A percentile compares a stretch with the other conserved stretches of the same genome.
Conservation (phyloP, 176 grass and related monocot species). For the Neostapfia colusana region DNA sequence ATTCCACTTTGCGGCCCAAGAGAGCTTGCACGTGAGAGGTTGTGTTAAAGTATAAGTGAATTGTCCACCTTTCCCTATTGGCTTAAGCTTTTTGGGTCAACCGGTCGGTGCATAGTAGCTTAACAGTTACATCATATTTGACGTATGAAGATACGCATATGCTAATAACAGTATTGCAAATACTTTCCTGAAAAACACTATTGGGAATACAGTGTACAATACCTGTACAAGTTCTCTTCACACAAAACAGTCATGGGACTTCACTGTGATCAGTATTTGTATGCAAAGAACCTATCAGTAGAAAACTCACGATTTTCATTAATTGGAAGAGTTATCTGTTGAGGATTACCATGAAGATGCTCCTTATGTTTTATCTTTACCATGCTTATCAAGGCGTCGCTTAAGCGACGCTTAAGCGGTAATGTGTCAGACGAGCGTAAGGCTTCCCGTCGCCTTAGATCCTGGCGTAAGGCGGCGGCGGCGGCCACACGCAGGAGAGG, state of each 20-base stretch:
- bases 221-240: constrained; percentile 15
- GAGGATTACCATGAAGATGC: constrained; percentile 2
- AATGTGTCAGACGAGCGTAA: too few relatives aligned
- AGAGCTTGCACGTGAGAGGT: too few relatives aligned
- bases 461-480: too few relatives aligned
- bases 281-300: constrained; percentile 2
- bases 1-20: too few relatives aligned
- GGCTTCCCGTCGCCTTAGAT: too few relatives aligned
- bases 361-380: constrained; percentile 15
- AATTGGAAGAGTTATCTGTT: constrained; percentile 5
- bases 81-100: too few relatives aligned
- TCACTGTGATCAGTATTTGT: constrained; percentile 14
- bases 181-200: not conserved
- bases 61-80: too few relatives aligned
- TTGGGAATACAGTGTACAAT: constrained; percentile 5
- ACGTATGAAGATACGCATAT: not conserved
- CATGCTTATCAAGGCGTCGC: too few relatives aligned
- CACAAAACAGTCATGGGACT: not conserved
- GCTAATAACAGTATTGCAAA: constrained; percentile 1
- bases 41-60: too few relatives aligned
- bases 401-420: too few relatives aligned
- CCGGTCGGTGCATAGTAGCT: too few relatives aligned
- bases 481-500: too few relatives aligned
- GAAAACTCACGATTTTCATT: not conserved
- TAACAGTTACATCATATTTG: not conserved